phyloP scores from a whole-genome alignment of 345 rosid species.

The Brassica juncea region DNA sequence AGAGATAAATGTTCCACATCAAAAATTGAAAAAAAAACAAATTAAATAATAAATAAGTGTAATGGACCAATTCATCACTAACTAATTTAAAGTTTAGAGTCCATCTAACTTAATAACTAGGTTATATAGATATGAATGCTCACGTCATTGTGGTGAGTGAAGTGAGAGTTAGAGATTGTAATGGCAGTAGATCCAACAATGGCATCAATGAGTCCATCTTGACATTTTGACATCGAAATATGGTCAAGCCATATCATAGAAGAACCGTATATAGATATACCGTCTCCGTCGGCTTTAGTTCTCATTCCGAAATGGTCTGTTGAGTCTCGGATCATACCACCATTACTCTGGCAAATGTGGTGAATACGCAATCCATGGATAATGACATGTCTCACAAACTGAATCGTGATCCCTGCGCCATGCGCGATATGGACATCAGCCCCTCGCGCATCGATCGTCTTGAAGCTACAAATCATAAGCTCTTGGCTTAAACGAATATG shows the following conservation, averaged over 20 bases:
- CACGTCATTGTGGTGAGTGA: slow-evolving; percentile 78
- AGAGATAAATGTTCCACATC: not conserved
- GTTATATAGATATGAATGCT: slow-evolving; percentile 12
- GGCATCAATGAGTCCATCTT: slow-evolving; percentile 74
- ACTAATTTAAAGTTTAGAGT: not conserved
- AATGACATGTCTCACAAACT: slow-evolving; percentile 57
- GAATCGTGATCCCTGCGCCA: slow-evolving; percentile 73
- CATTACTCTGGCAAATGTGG: slow-evolving; percentile 45
- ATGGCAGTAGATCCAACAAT: slow-evolving; percentile 73
- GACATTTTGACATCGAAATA: slow-evolving; percentile 61
- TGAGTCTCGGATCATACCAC: slow-evolving; percentile 69
- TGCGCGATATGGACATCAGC: slow-evolving; percentile 54
- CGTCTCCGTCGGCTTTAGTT: slow-evolving; percentile 76
- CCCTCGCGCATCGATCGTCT: slow-evolving; percentile 83
- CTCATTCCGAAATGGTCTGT: slow-evolving; percentile 57
- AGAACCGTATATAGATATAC: slow-evolving; percentile 68
- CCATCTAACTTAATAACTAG: not conserved
- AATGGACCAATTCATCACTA: not conserved
- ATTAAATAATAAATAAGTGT: not conserved
- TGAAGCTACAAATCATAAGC: slow-evolving; percentile 60
- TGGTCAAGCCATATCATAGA: slow-evolving; percentile 78
- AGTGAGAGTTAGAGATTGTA: slow-evolving; percentile 79
- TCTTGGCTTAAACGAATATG: slow-evolving; percentile 60
- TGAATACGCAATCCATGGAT: slow-evolving; percentile 72
- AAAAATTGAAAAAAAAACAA: not conserved